phyloP scores from a whole-genome alignment of 768 basidiomycete genomes.

The Boletus rex-veris region DNA sequence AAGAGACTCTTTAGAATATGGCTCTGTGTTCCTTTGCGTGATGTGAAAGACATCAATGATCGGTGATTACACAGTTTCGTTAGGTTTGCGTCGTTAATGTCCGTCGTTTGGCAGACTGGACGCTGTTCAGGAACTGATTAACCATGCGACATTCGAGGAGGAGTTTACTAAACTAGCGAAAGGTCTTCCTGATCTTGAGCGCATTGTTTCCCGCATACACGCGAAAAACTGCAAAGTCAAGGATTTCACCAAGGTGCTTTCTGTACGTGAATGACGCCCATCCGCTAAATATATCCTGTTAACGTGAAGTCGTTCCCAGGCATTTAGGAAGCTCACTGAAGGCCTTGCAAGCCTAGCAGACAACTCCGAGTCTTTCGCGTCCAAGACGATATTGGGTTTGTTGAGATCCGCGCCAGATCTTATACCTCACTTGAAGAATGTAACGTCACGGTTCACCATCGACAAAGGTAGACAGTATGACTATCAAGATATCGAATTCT shows the following conservation, averaged over 20 bases:
- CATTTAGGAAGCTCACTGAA: constrained; percentile 70
- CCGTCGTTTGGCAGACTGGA: constrained; percentile 60
- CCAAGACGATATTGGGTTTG: constrained; percentile 70
- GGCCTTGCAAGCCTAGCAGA: constrained; percentile 64
- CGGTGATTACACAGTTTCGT: constrained; percentile 46
- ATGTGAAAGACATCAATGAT: constrained; percentile 81
- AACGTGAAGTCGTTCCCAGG: constrained; percentile 37
- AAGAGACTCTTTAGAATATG: constrained; percentile 96
- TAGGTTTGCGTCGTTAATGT: constrained; percentile 13
- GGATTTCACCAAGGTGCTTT: constrained; percentile 83
- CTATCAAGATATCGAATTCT: constrained; percentile 17
- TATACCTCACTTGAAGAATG: constrained; percentile 60
- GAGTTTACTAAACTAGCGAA: constrained; percentile 76
- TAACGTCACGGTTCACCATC: constrained; percentile 60
- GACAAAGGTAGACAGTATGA: constrained; percentile 51
- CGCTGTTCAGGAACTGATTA: constrained; percentile 88
- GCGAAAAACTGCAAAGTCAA: constrained; percentile 84
- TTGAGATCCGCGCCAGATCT: constrained; percentile 83
- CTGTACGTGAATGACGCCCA: constrained; percentile 41
- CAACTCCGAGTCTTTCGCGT: constrained; percentile 68
- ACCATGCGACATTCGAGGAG: constrained; percentile 70
- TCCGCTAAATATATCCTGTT: background rate
- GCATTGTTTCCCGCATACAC: constrained; percentile 92
- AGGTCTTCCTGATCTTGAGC: constrained; percentile 87
- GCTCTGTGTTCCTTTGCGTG: constrained; percentile 88